Base-by-base conservation (phyloP, 805 yeast genomes). In the Dipodascopsis uninucleata region DNA sequence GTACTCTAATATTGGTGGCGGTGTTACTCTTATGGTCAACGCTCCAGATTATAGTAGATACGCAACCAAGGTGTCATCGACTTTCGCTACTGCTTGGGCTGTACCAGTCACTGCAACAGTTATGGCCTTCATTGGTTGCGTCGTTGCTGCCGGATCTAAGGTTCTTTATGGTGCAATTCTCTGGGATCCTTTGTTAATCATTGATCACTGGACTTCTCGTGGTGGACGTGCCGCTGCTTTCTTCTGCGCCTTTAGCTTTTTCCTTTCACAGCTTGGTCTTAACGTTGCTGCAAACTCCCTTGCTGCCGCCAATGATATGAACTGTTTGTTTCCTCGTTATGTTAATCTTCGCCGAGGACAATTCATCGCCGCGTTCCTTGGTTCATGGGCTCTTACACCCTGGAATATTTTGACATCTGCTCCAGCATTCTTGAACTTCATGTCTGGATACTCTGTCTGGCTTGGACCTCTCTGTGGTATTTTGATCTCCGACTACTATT, bases 261-360 rank as follows among this genome's bases (percentile, higher is more conserved):
- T 67, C 3, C 58, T 71, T 36, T 73, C 75, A 8, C 59, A 58
- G 38, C 39, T 58, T 24, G 61, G 59, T 26, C 52, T 57, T 20
- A 57, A 58, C 32, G 53, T 58, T 28, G 58, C 61, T 17, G 47
- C 77, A 66, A 25, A 69, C 70, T 8, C 73, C 67, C 58, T 73
- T 64, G 49, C 61, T 58, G 24, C 60, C 63, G 22, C 52, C 60
- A 61, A 74, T 2, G 78, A 74, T 45, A 63, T 2, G 29, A 45
- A 75, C 5, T 73, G 75, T 1, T 58, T 72, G 53, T 58, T 71
- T 40, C 78, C 78, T 4, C 64, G 68, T 31, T 72, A 64, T 58
- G 55, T 74, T 49, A 73, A 66, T 59, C 64, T 73, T 39, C 59
- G 63, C 31, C 60, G 77, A 31, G 81, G 79, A 21, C 71, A 76